Evolutionary conservation across 768 basidiomycete species (phyloP).

Genomic region (Phlegmacium glaucopus): DNA sequence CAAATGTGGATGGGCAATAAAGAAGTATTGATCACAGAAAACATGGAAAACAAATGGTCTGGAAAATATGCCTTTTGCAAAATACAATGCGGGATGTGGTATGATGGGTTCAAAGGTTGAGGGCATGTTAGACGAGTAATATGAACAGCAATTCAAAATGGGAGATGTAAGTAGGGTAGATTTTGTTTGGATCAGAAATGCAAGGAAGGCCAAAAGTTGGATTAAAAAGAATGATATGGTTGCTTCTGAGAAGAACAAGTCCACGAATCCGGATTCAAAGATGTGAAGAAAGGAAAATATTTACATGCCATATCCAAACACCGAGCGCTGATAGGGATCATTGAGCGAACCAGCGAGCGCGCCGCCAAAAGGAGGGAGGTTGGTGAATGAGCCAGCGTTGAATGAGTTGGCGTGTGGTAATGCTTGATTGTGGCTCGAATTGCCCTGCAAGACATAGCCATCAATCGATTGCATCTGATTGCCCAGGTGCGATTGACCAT

Average conservation of each 20-base stretch:
- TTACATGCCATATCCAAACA: conserved; percentile 82
- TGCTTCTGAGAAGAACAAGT: conserved; percentile 23
- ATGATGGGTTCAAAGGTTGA: conserved; percentile 33
- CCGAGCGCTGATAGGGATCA: conserved; percentile 74
- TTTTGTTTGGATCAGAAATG: conserved; percentile 34
- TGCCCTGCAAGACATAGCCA: conserved; percentile 76
- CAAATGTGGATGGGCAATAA: conserved; percentile 48
- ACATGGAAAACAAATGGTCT: conserved; percentile 52
- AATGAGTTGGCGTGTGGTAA: conserved; percentile 50
- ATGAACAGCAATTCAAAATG: conserved; percentile 41
- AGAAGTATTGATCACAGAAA: conserved; percentile 40
- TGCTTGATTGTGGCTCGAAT: conserved; percentile 60
- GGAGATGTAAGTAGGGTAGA: conserved; percentile 38
- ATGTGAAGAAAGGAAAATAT: conserved; percentile 20
- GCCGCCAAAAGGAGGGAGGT: conserved; percentile 49
- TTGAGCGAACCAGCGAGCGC: conserved; percentile 50
- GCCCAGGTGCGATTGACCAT: conserved; percentile 53
- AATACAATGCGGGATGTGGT: conserved; percentile 60
- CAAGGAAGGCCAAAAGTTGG: conserved; percentile 15
- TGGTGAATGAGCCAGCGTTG: conserved; percentile 50
- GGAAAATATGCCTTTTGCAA: conserved; percentile 60
- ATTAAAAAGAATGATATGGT: conserved; percentile 40
- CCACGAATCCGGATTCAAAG: conserved; percentile 16
- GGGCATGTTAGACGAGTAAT: conserved; percentile 36
- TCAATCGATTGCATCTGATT: conserved; percentile 70